These are phyloP conservation scores for Blastocystis sp. DNA, from an alignment of 352 stramenopile species.

Conservation along the genomic window DNA sequence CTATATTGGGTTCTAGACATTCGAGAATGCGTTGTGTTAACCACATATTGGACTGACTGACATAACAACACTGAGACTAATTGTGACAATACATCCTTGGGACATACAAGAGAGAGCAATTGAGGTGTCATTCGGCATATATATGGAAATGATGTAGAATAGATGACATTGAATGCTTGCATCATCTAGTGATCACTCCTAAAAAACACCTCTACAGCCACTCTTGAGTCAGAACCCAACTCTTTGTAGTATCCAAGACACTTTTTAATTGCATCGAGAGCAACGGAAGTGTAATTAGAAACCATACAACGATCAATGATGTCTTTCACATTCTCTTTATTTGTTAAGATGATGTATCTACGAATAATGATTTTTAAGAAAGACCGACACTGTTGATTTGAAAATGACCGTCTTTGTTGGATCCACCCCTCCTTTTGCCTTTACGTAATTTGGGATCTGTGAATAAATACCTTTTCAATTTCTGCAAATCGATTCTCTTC, in stretches of 20 bases:
- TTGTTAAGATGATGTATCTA: conserved; percentile 59
- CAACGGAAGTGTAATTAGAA: conserved; percentile 1
- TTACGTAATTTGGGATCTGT: not conserved
- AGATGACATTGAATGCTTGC: conserved; percentile 2
- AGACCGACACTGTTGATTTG: conserved; percentile 30
- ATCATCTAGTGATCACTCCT: conserved; percentile 4
- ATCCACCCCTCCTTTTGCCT: conserved; percentile 28
- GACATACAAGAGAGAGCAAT: not conserved
- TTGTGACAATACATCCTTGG: not conserved
- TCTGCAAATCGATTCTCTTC: conserved; percentile 24
- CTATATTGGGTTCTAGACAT: conserved; percentile 22
- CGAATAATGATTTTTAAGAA: not conserved
- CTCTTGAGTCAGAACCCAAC: conserved; percentile 12
- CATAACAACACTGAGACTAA: conserved; percentile 38
- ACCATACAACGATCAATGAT: conserved; percentile 19
- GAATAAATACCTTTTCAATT: conserved; percentile 27
- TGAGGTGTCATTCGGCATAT: conserved; percentile 15
- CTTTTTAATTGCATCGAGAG: conserved; percentile 33
- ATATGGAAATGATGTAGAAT: conserved; percentile 8
- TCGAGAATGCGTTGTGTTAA: conserved; percentile 56
- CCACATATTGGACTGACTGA: conserved; percentile 60
- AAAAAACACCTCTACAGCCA: not conserved
- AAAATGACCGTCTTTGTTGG: conserved; percentile 14
- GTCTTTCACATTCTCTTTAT: conserved; percentile 26
- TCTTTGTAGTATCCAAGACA: conserved; percentile 51